A percentile compares a stretch with the other conserved stretches of the same genome.
Conservation (phyloP, 495 filamentous ascomycete species). For the Podospora conica region DNA sequence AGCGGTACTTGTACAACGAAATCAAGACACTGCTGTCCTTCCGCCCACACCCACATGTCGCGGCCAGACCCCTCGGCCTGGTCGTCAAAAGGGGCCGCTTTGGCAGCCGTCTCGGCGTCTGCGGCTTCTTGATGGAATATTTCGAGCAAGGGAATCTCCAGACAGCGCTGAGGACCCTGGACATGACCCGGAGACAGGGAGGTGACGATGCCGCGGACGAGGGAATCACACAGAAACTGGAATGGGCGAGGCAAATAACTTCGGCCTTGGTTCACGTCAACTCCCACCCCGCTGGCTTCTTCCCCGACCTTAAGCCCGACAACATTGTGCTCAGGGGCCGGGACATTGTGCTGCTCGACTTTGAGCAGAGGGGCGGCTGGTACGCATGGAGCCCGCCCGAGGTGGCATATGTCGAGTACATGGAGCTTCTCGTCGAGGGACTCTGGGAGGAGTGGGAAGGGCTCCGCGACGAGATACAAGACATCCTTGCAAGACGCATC, state of each 20-base stretch:
- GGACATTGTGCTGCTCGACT: conserved; percentile 28
- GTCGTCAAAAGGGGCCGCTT: conserved; percentile 30
- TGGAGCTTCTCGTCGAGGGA: conserved; percentile 17
- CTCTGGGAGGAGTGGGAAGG: conserved; percentile 3
- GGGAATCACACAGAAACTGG: conserved; percentile 14
- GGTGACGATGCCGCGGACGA: neutral
- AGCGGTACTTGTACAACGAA: conserved; percentile 34
- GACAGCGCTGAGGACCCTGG: neutral
- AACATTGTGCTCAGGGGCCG: conserved; percentile 23
- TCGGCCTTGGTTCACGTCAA: conserved; percentile 30
- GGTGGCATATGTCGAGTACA: conserved; percentile 27
- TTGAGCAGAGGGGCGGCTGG: conserved; percentile 32
- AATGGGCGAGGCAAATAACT: conserved; percentile 28
- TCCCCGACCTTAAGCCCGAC: conserved; percentile 35
- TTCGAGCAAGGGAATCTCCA: conserved; percentile 3
- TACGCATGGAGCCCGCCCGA: conserved; percentile 31
- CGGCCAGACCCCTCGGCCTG: conserved; percentile 22
- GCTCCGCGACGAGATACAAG: neutral
- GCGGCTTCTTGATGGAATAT: conserved; percentile 31
- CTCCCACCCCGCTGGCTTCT: conserved; percentile 22
- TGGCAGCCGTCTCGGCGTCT: conserved; percentile 27
- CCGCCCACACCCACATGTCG: conserved; percentile 24
- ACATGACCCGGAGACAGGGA: neutral
- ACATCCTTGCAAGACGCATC: conserved; percentile 3
- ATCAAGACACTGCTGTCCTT: conserved; percentile 31